Percentiles rank a stretch among this genome's conserved stretches.
Conservation (phyloP, 768 basidiomycete species). For the Mycena sanguinolenta region DNA sequence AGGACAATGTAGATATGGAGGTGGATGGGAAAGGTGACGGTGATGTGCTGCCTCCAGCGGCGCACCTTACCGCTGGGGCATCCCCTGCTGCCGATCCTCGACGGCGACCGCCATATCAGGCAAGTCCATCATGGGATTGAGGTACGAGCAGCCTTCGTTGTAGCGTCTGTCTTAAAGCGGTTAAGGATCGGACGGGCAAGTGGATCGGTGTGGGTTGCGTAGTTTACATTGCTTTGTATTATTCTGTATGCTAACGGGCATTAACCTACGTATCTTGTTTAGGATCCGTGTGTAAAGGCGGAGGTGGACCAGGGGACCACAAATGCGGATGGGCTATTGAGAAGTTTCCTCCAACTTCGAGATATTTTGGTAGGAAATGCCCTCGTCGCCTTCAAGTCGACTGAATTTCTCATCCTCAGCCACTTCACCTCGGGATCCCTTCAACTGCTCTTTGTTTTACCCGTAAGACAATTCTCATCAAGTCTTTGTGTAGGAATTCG, state of each 20-base stretch:
- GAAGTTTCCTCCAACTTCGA: background rate
- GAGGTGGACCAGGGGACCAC: background rate
- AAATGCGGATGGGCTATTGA: background rate
- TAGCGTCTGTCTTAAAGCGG: too few relatives aligned
- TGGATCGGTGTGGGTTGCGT: conserved; percentile 23
- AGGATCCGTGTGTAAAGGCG: background rate
- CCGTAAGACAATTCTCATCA: too few relatives aligned
- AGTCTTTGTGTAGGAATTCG: too few relatives aligned
- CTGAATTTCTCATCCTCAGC: too few relatives aligned
- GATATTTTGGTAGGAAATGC: background rate
- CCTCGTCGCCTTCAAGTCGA: background rate
- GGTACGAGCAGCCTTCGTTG: too few relatives aligned
- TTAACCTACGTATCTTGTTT: conserved; percentile 19
- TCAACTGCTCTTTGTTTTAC: too few relatives aligned
- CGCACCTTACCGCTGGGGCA: background rate
- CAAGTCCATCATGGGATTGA: too few relatives aligned
- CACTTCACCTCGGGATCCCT: too few relatives aligned
- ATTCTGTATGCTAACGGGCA: conserved; percentile 34
- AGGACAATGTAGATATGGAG: conserved; percentile 36
- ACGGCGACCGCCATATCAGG: conserved; percentile 35
- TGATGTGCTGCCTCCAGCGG: conserved; percentile 9
- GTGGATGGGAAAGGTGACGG: conserved; percentile 28
- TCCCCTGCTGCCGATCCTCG: conserved; percentile 29
- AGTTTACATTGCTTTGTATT: conserved; percentile 34
- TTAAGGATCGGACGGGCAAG: conserved; percentile 9